Conservation (phyloP, 495 filamentous ascomycete species). For the Hypoxylon fuscum region DNA sequence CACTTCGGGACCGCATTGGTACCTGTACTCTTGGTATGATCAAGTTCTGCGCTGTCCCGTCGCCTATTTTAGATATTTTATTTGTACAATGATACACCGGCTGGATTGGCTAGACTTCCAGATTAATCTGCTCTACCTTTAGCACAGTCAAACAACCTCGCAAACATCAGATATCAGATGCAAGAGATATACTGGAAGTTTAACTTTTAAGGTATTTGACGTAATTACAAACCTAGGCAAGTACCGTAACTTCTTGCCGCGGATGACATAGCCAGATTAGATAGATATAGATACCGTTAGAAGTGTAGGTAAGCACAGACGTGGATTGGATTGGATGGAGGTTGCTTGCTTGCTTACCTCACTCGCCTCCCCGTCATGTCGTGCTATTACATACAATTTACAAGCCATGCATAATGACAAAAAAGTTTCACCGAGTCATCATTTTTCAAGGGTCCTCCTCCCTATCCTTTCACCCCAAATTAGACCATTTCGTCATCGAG, state of each 20-base stretch:
- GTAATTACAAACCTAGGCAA: no score
- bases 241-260: no score
- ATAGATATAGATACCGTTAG: background rate
- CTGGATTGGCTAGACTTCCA: no score
- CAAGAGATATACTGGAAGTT: no score
- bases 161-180: constrained; percentile 21
- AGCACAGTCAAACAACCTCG: constrained; percentile 22
- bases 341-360: constrained; percentile 19
- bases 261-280: no score
- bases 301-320: background rate
- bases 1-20: constrained; percentile 32
- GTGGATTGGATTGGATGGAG: background rate
- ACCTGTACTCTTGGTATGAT: constrained; percentile 11
- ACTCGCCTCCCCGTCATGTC: constrained; percentile 12
- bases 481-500: constrained; percentile 40
- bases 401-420: constrained; percentile 16
- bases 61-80: constrained; percentile 2
- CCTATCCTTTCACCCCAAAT: constrained; percentile 22
- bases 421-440: constrained; percentile 37
- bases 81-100: background rate
- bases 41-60: constrained; percentile 5
- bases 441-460: constrained; percentile 29
- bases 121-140: constrained; percentile 30
- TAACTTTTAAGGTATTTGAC: no score
- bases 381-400: constrained; percentile 7